Evolutionary conservation across 768 basidiomycete genomes (phyloP), one percentile per base, ranked within the genome.

Genomic region (Butyriboletus loyo): DNA sequence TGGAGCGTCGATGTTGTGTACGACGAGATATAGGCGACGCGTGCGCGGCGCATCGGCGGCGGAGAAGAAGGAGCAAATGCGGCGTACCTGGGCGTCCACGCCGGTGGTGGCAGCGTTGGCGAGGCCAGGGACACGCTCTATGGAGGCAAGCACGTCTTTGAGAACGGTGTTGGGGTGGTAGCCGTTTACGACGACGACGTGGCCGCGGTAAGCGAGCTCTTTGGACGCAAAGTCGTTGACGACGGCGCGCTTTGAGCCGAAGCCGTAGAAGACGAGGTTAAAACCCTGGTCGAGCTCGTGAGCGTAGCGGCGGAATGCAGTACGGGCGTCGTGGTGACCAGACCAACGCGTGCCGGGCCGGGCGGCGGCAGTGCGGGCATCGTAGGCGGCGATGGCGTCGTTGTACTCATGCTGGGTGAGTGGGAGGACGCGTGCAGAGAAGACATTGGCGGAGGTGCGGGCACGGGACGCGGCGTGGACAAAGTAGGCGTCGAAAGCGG

Each of bases 401-500:
- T 66, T 57, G 58, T 83, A 86, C 61, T 87, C 86, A 22, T 88
- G 83, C 4, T 80, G 71, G 13, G 84, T 80, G 34, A 93, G 75
- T 1, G 91, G 87, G 22, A 84, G 77, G 30, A 92, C 81, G 24
- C 86, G 80, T 22, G 78, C 66, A 0, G 93, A 91, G 68, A 93
- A 93, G 44, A 91, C 80, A 60, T 87, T 86, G 53, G 83, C 73
- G 30, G 91, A 92, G 28, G 92, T 95, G 55, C 82, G 81, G 1
- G 83, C 71, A 15, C 86, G 79, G 22, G 83, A 75, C 9, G 84
- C 74, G 27, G 79, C 73, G 36, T 83, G 78, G 7, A 75, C 76
- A 66, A 98, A 90, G 73, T 96, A 98, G 21, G 86, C 83, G 72
- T 98, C 94, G 49, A 94, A 92, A 7, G 84, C 74, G 7, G 89